phyloP scores from a whole-genome alignment of 139 green algal species.

The Yamagishiella unicocca region DNA sequence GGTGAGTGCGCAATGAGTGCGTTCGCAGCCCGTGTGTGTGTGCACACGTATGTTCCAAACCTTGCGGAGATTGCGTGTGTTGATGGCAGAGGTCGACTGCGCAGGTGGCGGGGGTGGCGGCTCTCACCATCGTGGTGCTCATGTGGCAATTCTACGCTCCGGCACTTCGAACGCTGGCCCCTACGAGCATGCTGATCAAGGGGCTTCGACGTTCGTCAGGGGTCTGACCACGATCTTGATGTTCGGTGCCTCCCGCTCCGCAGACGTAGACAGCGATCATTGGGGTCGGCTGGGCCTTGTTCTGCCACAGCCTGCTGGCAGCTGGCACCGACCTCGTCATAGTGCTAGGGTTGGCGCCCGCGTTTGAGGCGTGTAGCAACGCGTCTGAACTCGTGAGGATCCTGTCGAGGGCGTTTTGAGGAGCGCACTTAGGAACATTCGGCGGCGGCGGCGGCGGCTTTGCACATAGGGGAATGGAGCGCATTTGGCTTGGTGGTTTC shows the following conservation, averaged over 20 bases:
- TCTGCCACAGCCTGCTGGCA: too few species aligned
- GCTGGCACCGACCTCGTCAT: neutral
- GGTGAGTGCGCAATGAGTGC: neutral
- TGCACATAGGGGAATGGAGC: too few species aligned
- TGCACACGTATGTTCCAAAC: neutral
- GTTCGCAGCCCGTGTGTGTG: neutral
- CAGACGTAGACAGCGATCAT: conserved; percentile 15
- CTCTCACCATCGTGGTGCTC: neutral
- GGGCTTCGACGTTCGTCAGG: neutral
- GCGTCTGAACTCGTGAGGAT: neutral
- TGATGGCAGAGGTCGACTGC: neutral
- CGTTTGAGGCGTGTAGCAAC: neutral
- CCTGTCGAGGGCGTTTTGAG: neutral
- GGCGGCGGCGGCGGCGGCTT: too few species aligned
- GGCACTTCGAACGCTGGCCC: neutral
- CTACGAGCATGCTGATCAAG: conserved; percentile 2
- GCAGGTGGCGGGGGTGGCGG: neutral
- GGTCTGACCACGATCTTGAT: neutral
- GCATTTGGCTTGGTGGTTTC: too few species aligned
- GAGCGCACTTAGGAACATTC: too few species aligned
- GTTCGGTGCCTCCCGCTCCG: neutral
- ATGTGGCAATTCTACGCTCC: neutral
- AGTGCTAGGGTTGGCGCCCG: neutral
- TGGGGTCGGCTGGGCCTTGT: neutral
- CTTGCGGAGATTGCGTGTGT: neutral